Conservation (phyloP, 2,329 filamentous ascomycete genomes). For the Didymella lethalis region DNA sequence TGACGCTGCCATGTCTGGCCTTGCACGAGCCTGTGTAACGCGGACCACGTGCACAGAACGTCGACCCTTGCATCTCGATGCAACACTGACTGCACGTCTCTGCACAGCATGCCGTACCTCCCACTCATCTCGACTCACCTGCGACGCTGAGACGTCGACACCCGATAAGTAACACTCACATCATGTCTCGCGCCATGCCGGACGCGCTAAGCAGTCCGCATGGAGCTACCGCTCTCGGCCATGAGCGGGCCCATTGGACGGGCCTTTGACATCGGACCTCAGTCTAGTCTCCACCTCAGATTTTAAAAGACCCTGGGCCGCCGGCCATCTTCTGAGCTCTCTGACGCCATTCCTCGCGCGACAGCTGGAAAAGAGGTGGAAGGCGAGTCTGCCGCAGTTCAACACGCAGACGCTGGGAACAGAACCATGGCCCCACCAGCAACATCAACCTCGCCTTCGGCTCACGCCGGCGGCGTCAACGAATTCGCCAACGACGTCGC, state of each 20-base stretch:
- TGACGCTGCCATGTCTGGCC: neutral
- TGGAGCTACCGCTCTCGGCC: slow-evolving; percentile 19
- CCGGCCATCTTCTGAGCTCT: neutral
- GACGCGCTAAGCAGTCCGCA: slow-evolving; percentile 10
- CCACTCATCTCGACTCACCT: neutral
- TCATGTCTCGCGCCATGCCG: neutral
- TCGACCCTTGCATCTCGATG: neutral
- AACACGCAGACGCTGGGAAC: neutral
- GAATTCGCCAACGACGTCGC: slow-evolving; percentile 36
- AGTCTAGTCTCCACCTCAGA: slow-evolving; percentile 19
- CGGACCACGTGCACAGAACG: slow-evolving; percentile 10
- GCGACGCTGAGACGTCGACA: no score
- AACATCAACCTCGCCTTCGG: neutral
- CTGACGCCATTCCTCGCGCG: neutral
- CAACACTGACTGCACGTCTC: neutral
- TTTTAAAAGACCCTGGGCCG: slow-evolving; percentile 13
- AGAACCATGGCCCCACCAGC: slow-evolving; percentile 12
- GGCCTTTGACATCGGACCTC: slow-evolving; percentile 12
- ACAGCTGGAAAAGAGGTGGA: slow-evolving; percentile 1
- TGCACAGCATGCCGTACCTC: slow-evolving; percentile 5
- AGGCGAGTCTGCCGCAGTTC: neutral
- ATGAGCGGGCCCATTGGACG: slow-evolving; percentile 4
- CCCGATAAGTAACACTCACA: slow-evolving; percentile 3
- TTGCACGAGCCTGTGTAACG: slow-evolving; percentile 17
- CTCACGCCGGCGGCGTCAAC: slow-evolving; percentile 3